These are phyloP conservation scores for Ehretia macrophylla DNA, from an alignment of 257 asterid species.

Conservation along the genomic window DNA sequence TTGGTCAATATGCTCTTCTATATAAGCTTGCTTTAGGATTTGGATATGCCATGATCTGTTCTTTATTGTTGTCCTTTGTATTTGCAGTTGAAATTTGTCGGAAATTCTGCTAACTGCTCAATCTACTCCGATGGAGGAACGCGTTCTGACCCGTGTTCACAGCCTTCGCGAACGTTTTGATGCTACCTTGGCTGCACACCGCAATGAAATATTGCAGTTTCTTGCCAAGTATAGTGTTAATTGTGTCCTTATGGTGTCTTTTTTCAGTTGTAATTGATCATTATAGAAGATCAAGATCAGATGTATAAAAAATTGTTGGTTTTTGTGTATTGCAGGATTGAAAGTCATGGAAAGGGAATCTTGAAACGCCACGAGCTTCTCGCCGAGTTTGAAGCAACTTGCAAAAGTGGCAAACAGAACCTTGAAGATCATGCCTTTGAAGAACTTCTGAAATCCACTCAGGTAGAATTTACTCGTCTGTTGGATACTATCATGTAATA, in stretches of 20 bases:
- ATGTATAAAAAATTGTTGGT: neutral
- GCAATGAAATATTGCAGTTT: conserved; percentile 63
- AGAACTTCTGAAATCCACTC: conserved; percentile 71
- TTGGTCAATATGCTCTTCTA: conserved; percentile 8
- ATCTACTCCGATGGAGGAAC: conserved; percentile 65
- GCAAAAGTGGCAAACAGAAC: conserved; percentile 42
- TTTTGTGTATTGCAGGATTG: conserved; percentile 42
- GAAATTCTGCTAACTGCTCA: conserved; percentile 10
- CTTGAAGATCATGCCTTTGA: conserved; percentile 68
- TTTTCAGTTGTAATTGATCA: conserved; percentile 1
- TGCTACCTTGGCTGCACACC: conserved; percentile 77
- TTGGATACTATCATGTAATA: neutral
- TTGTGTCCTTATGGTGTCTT: neutral
- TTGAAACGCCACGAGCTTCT: conserved; percentile 79
- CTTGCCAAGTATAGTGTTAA: conserved; percentile 44
- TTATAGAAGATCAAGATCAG: neutral
- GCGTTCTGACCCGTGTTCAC: conserved; percentile 78
- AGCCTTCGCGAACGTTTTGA: conserved; percentile 92
- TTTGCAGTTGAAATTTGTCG: conserved; percentile 31
- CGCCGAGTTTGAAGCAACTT: conserved; percentile 68
- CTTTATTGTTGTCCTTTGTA: conserved; percentile 8
- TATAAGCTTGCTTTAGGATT: neutral
- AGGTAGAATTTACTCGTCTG: conserved; percentile 30
- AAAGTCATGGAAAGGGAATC: conserved; percentile 83
- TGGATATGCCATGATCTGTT: conserved; percentile 19